Base-by-base conservation (phyloP, 345 rosid species). In the Hirschfeldia incana region DNA sequence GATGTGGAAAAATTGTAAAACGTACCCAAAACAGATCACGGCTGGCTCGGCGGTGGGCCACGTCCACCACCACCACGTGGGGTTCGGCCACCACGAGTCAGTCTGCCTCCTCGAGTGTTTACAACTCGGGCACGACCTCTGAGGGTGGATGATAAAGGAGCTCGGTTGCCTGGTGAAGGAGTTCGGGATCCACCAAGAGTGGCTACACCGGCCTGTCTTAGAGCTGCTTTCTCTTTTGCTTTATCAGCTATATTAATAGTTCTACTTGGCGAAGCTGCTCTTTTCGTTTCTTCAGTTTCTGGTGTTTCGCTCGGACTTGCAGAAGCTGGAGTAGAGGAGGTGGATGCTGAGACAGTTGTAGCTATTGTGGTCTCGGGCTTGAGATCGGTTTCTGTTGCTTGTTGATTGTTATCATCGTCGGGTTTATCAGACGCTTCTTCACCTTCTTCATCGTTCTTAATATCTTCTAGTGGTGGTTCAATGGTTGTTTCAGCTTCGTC, bases 381-480 rank as follows among this genome's bases (percentile, higher is more conserved):
- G 58, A 79, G 66, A 63, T 85, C 89, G 0, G 77, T 78, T 69
- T 86, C 94, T 58, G 34, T 78, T 3, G 62, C 71, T 73, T 59
- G 73, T 75, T 71, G 89, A 53, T 84, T 88, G 75, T 74, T 73
- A 71, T 68, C 87, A 67, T 84, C 87, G 63, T 74, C 83, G 44
- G 87, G 53, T 84, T 86, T 89, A 11, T 88, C 95, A 37, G 87
- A 84, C 78, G 86, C 90, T 80, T 88, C 94, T 34, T 76, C 83
- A 65, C 60, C 62, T 1, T 63, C 94, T 55, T 88, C 97, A 65
- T 90, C 93, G 21, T 79, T 86, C 82, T 88, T 89, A 65, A 87
- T 94, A 57, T 89, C 94, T 72, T 80, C 87, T 37, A 75, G 42
- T 4, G 17, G 79, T 62, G 75, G 74, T 58, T 89, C 96, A 1